Base-by-base conservation (phyloP, 768 basidiomycete species). In the Obba rivulosa region DNA sequence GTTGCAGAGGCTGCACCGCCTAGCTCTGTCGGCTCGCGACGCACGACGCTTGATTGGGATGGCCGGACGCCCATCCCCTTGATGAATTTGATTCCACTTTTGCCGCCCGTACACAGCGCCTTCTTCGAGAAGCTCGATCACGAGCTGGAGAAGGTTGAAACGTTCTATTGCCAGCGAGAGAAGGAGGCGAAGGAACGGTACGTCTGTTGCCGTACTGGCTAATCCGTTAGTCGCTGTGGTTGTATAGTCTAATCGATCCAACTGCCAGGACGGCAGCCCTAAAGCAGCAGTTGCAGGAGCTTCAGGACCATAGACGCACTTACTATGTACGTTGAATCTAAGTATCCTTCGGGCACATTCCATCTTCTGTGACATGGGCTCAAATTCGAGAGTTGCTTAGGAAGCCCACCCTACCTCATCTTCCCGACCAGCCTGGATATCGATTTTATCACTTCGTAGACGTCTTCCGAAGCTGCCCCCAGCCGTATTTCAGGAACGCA, bases 71-170 rank as follows among this genome's bases (percentile, higher is more conserved):
- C 59, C 2, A 51, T 62, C n/a, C 58, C 66, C 14, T 52, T 66
- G 24, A 49, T 55, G 35, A 50, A 59, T 10, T 64, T 88, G 21
- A 62, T 85, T 18, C 70, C 75, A 4, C 64, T 73, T 9, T 70
- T 93, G 17, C 74, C 81, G 11, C 72, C 79, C 0, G 67, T 75
- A 20, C 86, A 94, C 59, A 60, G 67, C 24, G 71, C 71, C 5
- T 98, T 96, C 69, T 89, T 98, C 51, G 74, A 79, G 2, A 71
- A 80, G 20, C 73, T 97, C 7, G 88, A 96, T 55, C 61, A 61
- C 0, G 85, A 99, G 62, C 70, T 97, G 2, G 80, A 85, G 18
- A 96, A 95, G 64, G 80, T 97, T 11, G 88, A 89, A 50, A 67
- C 70, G 1, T 99, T 99, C 65, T 98, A 90, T 62, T 58, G 77